These are phyloP conservation scores for Aspergillus brunneoviolaceus DNA, from an alignment of 2,329 filamentous ascomycete species.

Conservation along the genomic window DNA sequence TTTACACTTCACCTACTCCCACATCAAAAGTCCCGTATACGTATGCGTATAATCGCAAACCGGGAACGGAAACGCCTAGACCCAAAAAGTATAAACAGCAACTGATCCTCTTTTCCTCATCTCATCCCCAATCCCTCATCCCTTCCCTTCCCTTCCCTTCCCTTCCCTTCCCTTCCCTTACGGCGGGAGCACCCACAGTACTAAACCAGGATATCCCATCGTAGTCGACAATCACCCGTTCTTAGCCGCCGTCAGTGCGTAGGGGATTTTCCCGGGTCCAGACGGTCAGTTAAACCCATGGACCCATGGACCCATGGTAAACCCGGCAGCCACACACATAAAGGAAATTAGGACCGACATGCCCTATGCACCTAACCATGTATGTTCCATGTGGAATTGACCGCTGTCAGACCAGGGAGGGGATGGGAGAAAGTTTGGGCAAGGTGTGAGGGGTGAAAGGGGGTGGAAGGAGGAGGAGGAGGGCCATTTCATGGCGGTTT, in stretches of 20 bases:
- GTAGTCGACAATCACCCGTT: conserved; percentile 19
- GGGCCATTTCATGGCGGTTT: not conserved
- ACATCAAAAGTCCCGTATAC: too few relatives aligned
- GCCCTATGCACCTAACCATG: conserved; percentile 9
- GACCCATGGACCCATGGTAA: not conserved
- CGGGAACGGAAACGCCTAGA: too few relatives aligned
- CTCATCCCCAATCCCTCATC: not conserved
- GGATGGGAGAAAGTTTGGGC: not conserved
- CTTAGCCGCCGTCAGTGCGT: conserved; percentile 16
- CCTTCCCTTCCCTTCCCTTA: not conserved
- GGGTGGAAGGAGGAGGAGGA: not conserved
- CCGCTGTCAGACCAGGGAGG: not conserved
- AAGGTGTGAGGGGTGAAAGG: not conserved
- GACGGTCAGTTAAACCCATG: not conserved
- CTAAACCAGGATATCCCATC: not conserved
- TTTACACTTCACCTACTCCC: too few relatives aligned
- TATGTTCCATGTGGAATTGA: not conserved
- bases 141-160: not conserved
- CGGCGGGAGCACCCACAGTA: not conserved
- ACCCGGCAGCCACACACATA: not conserved
- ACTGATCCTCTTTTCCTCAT: too few relatives aligned
- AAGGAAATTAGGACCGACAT: conserved; percentile 14
- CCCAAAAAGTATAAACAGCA: too few relatives aligned
- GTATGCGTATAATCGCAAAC: too few relatives aligned
- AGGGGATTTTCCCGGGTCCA: not conserved